Evolutionary conservation across 2,329 filamentous ascomycete genomes (phyloP).

Genomic region (Neofusicoccum kwambonambiense): DNA sequence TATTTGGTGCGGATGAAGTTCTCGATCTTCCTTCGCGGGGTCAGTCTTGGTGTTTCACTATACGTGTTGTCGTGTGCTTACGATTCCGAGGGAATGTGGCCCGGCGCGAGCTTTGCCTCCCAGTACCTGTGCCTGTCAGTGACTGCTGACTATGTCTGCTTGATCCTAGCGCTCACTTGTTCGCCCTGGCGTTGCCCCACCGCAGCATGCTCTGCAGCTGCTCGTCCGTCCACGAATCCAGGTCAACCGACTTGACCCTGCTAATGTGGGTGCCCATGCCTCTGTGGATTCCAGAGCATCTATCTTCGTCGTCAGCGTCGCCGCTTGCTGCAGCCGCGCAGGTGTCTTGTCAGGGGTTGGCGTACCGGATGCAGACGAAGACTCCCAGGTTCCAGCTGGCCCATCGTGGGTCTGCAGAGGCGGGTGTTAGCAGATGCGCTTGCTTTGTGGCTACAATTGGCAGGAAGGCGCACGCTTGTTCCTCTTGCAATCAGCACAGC

Average conservation of each 20-base stretch:
- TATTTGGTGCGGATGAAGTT: slow-evolving; percentile 99
- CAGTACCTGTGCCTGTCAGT: slow-evolving; percentile 62
- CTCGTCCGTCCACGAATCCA: slow-evolving; percentile 98
- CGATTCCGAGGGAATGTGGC: slow-evolving; percentile 90
- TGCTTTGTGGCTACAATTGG: neutral
- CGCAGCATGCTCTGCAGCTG: slow-evolving; percentile 89
- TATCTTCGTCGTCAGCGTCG: slow-evolving; percentile 24
- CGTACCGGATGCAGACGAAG: slow-evolving; percentile 85
- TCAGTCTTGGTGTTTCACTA: slow-evolving; percentile 2
- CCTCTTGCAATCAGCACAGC: slow-evolving; percentile 96
- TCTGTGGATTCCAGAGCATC: slow-evolving; percentile 94
- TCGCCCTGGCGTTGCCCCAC: slow-evolving; percentile 95
- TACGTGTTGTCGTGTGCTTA: slow-evolving; percentile 35
- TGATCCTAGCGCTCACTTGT: slow-evolving; percentile 62
- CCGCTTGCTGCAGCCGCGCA: neutral
- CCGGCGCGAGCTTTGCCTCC: slow-evolving; percentile 89
- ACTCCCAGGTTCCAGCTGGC: slow-evolving; percentile 98
- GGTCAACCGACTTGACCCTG: slow-evolving; percentile 94
- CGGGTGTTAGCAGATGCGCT: slow-evolving; percentile 21
- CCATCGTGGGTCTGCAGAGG: slow-evolving; percentile 84
- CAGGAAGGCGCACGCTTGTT: slow-evolving; percentile 76
- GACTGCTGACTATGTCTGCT: neutral
- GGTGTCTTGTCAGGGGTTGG: slow-evolving; percentile 4
- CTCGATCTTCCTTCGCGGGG: slow-evolving; percentile 74
- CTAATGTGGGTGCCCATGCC: slow-evolving; percentile 99